These are phyloP conservation scores for Trichoderma cornu-damae DNA, from an alignment of 2,329 filamentous ascomycete species.

Conservation along the genomic window DNA sequence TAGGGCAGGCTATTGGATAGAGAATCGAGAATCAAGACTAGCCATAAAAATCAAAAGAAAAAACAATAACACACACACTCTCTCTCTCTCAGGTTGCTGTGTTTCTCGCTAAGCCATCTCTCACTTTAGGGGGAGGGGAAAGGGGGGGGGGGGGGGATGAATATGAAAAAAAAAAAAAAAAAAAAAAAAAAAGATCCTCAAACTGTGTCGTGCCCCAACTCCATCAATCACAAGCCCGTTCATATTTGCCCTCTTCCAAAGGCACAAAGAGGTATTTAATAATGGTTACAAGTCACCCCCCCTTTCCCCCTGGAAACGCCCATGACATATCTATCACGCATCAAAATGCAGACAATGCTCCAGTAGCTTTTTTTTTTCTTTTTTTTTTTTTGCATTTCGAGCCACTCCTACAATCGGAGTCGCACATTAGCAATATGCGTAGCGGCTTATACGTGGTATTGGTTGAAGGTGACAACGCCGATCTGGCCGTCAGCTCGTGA, in stretches of 20 bases:
- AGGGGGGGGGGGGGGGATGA: too few relatives aligned
- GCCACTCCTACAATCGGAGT: not conserved
- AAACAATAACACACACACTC: slow-evolving; percentile 7
- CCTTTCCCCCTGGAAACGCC: slow-evolving; percentile 15
- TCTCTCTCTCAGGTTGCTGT: not conserved
- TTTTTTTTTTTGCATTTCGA: too few relatives aligned
- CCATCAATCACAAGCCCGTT: slow-evolving; percentile 21
- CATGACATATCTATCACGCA: slow-evolving; percentile 12
- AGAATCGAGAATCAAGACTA: not conserved
- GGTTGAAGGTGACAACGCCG: slow-evolving; percentile 30
- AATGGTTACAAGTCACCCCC: not conserved
- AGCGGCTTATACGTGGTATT: slow-evolving; percentile 22
- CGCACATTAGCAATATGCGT: not conserved
- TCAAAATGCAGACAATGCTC: slow-evolving; percentile 12
- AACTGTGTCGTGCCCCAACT: slow-evolving; percentile 22
- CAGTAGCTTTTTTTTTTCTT: not conserved
- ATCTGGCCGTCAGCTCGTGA: slow-evolving; percentile 34
- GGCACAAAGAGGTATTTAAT: slow-evolving; percentile 5
- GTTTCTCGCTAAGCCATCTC: slow-evolving; percentile 8
- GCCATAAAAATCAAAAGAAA: slow-evolving; percentile 12
- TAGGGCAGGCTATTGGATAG: not conserved
- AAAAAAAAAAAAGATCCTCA: not conserved
- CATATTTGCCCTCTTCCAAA: slow-evolving; percentile 3
- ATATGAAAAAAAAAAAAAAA: slow-evolving; percentile 9
- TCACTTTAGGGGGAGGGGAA: too few relatives aligned